Base-by-base conservation (phyloP, 306 rosid species). In the Vigna nakashimae region DNA sequence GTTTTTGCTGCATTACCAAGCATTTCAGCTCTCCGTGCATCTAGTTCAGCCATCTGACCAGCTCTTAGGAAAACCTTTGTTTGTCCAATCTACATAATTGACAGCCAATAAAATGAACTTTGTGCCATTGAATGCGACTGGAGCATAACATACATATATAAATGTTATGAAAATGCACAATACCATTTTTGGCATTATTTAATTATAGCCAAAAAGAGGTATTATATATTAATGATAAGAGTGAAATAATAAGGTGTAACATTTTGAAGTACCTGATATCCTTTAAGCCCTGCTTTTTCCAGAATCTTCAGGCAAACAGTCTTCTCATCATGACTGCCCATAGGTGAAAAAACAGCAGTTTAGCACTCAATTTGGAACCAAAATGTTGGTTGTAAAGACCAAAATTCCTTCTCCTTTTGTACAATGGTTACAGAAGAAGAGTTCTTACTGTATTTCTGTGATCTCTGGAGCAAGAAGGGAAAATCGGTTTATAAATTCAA, bases 21-120 rank as follows among this genome's bases (percentile, higher is more conserved):
- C 79, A 91, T 91, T 84, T 88, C 91, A 52, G 99, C 85, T 85
- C 99, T 91, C 40, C 88, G 76, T 78, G 98, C 97, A 79, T 96
- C 99, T 82, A 96, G 77, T 80, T 96, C 99, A 42, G 99, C 99
- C 99, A 96, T 96, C 89, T 96, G 99, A 80, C 99, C 99, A 45
- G 99, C 99, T 82, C 99, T 91, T 28, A 96, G 88, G 87, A 96
- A 96, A 59, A 96, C 80, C 86, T 96, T 96, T 78, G 99, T 92
- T 88, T 87, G 87, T 70, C 99, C 99, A 81, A 96, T 90, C 99
- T 96, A 85, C 88, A 82, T 17, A 87, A 62, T 84, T 45, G 73
- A 65, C 48, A 67, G 34, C 73, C 68, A 85, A 68, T 42, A 49
- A 80, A 71, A 78, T 56, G 81, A 75, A 70, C 53, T 42, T 71